Evolutionary conservation across 2,329 filamentous ascomycete species (phyloP), one percentile per base, ranked within the genome.

Genomic region (Geoglossum cookeanum): DNA sequence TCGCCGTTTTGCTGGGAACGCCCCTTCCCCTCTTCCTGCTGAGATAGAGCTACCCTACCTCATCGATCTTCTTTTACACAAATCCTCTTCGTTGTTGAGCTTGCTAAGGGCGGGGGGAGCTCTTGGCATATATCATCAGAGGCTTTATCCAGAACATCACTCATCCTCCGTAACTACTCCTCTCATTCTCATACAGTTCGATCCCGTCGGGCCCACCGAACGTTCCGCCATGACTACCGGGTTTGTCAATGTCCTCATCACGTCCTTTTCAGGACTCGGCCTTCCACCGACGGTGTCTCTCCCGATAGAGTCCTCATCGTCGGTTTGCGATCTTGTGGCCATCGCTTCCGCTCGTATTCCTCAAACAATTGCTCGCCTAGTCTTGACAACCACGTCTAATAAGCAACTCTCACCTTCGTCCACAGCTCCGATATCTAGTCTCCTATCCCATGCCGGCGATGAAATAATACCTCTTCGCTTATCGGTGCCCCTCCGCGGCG

Each of bases 391-490:
- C 0, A 78, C 84, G 58, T 84, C 81, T 30, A 94, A 90, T 68
- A 84, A 81, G 62, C 78, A 84, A 62, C 73, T 96, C 0, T 69
- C 76, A 0, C 66, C 73, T 1, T 70, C 71, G 48, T 83, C 80
- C 17, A 63, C 73, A 1, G 66, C 71, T 0, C 74, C 78, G 1
- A 72, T 94, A 32, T 78, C 79, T 9, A 75, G 76, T 11, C 77
- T 89, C 22, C 75, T 92, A 42, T 72, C 76, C 3, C 66, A 68
- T 37, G 63, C 65, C 4, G 61, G 78, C 56, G 80, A 85, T 73
- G 80, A 81, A 37, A 83, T 97, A 62, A 76, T 98, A 15, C 84
- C 89, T 0, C 78, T 98, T 3, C 87, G 89, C 57, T 80, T 98
- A 33, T 84, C 82, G 5, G 75, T 84, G 1, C 85, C 85, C 4